Conservation (phyloP, 1,139 yeast genomes). For the Torulaspora pretoriensis region DNA sequence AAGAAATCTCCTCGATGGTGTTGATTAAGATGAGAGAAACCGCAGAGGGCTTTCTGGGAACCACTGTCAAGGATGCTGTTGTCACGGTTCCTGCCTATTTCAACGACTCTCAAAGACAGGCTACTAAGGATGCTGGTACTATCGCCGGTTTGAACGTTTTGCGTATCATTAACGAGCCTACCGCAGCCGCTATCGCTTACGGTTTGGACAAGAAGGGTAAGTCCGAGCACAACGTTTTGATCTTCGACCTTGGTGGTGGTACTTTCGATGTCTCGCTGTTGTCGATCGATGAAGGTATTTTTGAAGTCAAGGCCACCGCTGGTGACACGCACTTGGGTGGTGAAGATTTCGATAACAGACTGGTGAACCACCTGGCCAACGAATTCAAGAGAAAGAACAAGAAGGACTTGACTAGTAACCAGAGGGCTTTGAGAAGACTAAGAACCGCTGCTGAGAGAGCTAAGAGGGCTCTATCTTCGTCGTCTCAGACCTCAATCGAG, state of each 20-base stretch:
- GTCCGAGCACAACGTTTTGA: constrained; percentile 80
- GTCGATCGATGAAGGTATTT: constrained; percentile 92
- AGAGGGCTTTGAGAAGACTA: constrained; percentile 79
- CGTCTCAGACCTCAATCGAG: constrained; percentile 78
- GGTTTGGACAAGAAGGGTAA: constrained; percentile 85
- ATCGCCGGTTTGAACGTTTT: constrained; percentile 93
- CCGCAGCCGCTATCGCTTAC: constrained; percentile 98
- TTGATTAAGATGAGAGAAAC: constrained; percentile 62
- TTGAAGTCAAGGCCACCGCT: constrained; percentile 95
- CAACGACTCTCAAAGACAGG: constrained; percentile 98
- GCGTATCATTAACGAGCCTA: constrained; percentile 96
- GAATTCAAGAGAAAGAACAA: constrained; percentile 82
- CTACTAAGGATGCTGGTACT: constrained; percentile 96
- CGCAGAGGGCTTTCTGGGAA: constrained; percentile 62
- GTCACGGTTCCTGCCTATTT: constrained; percentile 93
- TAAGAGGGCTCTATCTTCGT: constrained; percentile 79
- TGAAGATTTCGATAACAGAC: constrained; percentile 82
- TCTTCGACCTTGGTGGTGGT: constrained; percentile 98
- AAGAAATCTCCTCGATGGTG: constrained; percentile 66
- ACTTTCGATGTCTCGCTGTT: constrained; percentile 94
- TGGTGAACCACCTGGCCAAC: constrained; percentile 67
- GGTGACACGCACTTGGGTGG: constrained; percentile 99
- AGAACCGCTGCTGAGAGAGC: constrained; percentile 91
- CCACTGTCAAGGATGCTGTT: constrained; percentile 64
- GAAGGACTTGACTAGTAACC: constrained; percentile 65